Evolutionary conservation across 2,329 filamentous ascomycete species (phyloP), one percentile per base, ranked within the genome.

Genomic region (Xylariaceae sp.): DNA sequence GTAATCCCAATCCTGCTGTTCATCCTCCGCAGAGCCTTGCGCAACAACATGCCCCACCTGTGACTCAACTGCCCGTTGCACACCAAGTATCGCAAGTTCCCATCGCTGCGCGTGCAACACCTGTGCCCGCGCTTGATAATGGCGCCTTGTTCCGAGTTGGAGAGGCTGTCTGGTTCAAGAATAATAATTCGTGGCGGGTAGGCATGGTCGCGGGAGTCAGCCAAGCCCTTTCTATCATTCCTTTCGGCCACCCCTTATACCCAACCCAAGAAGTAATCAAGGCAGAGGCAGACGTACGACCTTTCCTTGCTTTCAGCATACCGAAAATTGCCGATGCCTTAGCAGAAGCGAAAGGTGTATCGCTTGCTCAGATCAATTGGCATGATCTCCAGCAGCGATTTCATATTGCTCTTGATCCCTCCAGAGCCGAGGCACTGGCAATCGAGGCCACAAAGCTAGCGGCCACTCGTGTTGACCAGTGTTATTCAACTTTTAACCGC

Each of bases 401-500:
- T 12, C 53, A 57, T 42, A 61, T 66, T 3, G 62, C 64, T 2
- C 65, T 64, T 16, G 71, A 75, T 45, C 59, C 62, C 0, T 62
- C 69, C n/a, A 70, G 69, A 53, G 68, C 71, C 16, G 74, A 77
- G 42, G 59, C 72, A 10, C 60, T 79, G 7, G 68, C 69, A 1
- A 69, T 80, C 3, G 77, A 80, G 52, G 77, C 76, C 0, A 79
- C 77, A 4, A 80, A 80, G 59, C 68, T 80, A 60, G 77, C 74
- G 1, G 77, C 76, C 4, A 69, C 69, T 16, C 76, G 74, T 51
- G 72, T 79, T 28, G 76, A 79, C 53, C 71, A 73, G 49, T 76
- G 75, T 1, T 78, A 71, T 61, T 79, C 76, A 0, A 66, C 77
- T n/a, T 80, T 78, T 66, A 75, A 66, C 67, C 13, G 67, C 62